A percentile compares a stretch with the other conserved stretches of the same genome.
phyloP scores from a whole-genome alignment of 2,329 filamentous ascomycete genomes.

The Penicillium sp. region DNA sequence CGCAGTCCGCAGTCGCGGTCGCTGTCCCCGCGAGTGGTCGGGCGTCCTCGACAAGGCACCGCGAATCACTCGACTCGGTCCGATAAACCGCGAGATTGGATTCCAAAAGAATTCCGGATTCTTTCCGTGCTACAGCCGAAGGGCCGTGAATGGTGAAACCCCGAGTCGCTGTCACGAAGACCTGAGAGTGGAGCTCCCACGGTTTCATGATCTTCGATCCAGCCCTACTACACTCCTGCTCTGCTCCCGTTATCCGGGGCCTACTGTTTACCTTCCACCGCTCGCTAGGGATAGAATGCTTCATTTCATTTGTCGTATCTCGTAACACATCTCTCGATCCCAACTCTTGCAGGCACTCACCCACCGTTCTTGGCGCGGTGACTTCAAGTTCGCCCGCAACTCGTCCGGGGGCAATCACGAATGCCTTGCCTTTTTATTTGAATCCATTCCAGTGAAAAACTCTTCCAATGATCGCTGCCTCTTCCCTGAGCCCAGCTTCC shows the following conservation, averaged over 20 bases:
- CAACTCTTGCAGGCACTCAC: too few relatives aligned
- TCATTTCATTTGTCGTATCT: neutral
- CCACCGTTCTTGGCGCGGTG: too few relatives aligned
- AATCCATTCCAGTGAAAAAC: too few relatives aligned
- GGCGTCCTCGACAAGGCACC: neutral
- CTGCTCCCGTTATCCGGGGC: neutral
- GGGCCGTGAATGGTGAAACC: neutral
- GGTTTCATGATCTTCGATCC: neutral
- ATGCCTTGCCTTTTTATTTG: too few relatives aligned
- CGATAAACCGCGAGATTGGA: too few relatives aligned
- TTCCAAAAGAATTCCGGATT: neutral
- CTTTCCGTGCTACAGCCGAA: neutral
- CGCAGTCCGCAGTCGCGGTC: slow-evolving; percentile 18
- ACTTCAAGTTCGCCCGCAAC: too few relatives aligned
- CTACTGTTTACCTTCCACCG: neutral
- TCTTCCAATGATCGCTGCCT: too few relatives aligned
- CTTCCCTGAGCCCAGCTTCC: too few relatives aligned
- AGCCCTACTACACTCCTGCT: slow-evolving; percentile 3
- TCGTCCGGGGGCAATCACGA: too few relatives aligned
- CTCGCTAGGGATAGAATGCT: slow-evolving; percentile 2
- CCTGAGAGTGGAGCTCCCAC: neutral
- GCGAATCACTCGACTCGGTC: neutral
- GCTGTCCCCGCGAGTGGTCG: slow-evolving; percentile 16
- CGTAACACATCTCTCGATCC: too few relatives aligned
- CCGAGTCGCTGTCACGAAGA: neutral